A percentile compares a stretch with the other conserved stretches of the same genome.
Evolutionary conservation across 2,329 filamentous ascomycete genomes (phyloP).

Genomic region (Diaporthe nobilis): DNA sequence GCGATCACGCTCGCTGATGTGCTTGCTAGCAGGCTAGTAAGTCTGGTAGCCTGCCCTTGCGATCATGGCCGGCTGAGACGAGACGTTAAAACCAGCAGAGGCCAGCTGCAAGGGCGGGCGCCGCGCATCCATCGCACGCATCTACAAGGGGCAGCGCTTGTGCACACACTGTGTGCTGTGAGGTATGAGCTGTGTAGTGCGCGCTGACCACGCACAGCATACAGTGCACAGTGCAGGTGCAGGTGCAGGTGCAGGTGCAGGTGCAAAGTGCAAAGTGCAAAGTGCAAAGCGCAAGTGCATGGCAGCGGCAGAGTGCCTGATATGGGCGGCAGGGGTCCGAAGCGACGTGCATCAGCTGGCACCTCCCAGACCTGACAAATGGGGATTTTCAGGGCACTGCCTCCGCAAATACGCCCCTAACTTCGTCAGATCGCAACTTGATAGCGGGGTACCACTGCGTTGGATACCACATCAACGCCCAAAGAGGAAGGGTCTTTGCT

Average conservation of each 20-base stretch:
- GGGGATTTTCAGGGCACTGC: slow-evolving; percentile 35
- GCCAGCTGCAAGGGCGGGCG: slow-evolving; percentile 27
- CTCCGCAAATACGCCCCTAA: slow-evolving; percentile 34
- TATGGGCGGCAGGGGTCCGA: slow-evolving; percentile 28
- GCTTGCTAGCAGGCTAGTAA: slow-evolving; percentile 11
- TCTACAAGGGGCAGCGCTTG: slow-evolving; percentile 11
- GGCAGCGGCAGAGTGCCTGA: not conserved
- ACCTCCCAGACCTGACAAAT: slow-evolving; percentile 31
- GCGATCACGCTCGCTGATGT: slow-evolving; percentile 22
- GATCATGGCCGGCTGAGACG: slow-evolving; percentile 9
- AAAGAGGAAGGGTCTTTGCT: slow-evolving; percentile 33
- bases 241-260: not conserved
- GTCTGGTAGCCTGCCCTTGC: not conserved
- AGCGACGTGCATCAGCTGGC: slow-evolving; percentile 35
- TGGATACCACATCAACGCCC: slow-evolving; percentile 37
- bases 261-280: not conserved
- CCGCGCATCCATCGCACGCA: slow-evolving; percentile 17
- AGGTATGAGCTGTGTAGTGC: not conserved
- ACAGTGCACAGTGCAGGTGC: not conserved
- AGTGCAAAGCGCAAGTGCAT: not conserved
- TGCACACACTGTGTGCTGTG: slow-evolving; percentile 3
- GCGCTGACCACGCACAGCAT: not conserved
- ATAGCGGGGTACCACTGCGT: slow-evolving; percentile 40
- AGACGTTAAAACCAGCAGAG: slow-evolving; percentile 28
- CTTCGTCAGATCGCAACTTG: slow-evolving; percentile 35